Evolutionary conservation across 805 yeast species (phyloP).

Genomic region (Lipomyces oligophaga): DNA sequence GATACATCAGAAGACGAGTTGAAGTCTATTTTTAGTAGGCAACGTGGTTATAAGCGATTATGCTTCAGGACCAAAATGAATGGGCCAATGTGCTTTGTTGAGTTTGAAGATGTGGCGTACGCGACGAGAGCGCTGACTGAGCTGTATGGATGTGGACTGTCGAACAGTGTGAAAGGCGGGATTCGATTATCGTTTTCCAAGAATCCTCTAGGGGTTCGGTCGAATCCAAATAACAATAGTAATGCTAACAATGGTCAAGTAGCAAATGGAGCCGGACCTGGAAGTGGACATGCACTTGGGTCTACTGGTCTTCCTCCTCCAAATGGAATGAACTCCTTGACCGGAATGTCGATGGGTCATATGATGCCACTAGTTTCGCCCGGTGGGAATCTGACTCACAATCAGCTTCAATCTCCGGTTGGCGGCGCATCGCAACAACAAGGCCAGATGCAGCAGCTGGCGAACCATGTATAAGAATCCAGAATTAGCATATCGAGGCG

Average conservation of each 20-base stretch:
- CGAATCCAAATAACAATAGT: no score
- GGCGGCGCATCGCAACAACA: constrained; percentile 9
- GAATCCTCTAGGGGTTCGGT: constrained; percentile 95
- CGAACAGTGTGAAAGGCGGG: constrained; percentile 88
- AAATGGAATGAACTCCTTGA: no score
- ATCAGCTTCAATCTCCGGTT: no score
- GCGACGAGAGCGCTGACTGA: constrained; percentile 94
- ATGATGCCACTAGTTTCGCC: no score
- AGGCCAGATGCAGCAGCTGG: constrained; percentile 1
- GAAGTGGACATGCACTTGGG: no score
- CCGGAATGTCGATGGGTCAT: no score
- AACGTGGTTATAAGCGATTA: constrained; percentile 86
- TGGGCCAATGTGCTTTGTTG: constrained; percentile 99
- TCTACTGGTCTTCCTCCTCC: no score
- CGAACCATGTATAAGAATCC: constrained; percentile 4
- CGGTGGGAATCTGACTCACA: no score
- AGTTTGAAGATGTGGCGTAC: constrained; percentile 90
- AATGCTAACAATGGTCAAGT: no score
- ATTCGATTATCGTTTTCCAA: constrained; percentile 90
- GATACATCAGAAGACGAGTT: constrained; percentile 94
- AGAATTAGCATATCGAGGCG: constrained; percentile 3
- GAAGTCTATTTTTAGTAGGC: constrained; percentile 78
- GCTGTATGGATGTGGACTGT: constrained; percentile 85
- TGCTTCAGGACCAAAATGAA: constrained; percentile 81
- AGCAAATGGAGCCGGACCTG: no score